Conservation (phyloP, 371 early-diverging fungal genomes). For the Globomyces sp. region DNA sequence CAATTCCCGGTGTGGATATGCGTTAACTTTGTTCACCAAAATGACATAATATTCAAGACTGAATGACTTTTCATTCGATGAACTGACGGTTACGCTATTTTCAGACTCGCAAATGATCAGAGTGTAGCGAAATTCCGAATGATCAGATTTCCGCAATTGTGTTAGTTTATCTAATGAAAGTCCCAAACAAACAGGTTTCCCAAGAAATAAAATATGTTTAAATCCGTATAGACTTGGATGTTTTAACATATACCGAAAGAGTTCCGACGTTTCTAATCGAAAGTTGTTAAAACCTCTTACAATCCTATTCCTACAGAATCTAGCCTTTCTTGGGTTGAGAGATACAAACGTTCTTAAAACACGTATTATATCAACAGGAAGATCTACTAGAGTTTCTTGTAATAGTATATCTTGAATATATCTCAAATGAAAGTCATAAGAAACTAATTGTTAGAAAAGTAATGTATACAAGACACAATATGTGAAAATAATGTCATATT, state of each 20-base stretch:
- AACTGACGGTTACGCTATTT: not conserved
- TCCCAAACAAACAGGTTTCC: conserved; percentile 19
- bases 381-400: conserved; percentile 23
- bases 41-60: conserved; percentile 36
- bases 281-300: conserved; percentile 50
- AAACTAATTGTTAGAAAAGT: conserved; percentile 38
- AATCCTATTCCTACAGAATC: conserved; percentile 64
- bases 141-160: no score
- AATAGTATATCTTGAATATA: conserved; percentile 63
- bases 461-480: conserved; percentile 66
- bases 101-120: conserved; percentile 5
- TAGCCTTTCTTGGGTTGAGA: conserved; percentile 58
- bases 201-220: conserved; percentile 26
- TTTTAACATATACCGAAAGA: conserved; percentile 66
- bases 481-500: conserved; percentile 68
- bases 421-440: conserved; percentile 76
- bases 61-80: not conserved
- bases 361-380: conserved; percentile 57
- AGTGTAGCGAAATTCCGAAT: not conserved
- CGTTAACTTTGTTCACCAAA: conserved; percentile 29
- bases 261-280: conserved; percentile 29
- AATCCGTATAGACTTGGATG: conserved; percentile 66
- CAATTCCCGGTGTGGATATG: conserved; percentile 29
- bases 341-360: conserved; percentile 61
- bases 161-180: conserved; percentile 1